Conservation (phyloP, 345 rosid genomes). For the Physaria fendleri region DNA sequence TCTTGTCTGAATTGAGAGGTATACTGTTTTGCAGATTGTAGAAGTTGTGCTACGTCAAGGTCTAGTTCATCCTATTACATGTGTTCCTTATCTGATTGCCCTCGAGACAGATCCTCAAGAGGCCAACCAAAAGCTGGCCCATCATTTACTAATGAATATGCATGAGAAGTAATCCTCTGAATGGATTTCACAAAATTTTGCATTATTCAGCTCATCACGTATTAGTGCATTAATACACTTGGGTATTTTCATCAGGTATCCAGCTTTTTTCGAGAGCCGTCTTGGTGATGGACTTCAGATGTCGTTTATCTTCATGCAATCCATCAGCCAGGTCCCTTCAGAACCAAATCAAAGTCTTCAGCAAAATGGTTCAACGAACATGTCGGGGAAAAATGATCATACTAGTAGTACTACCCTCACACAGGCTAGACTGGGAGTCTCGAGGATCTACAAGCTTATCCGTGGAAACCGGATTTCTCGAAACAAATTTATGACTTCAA, state of each 20-base stretch:
- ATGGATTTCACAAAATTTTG: conserved; percentile 1
- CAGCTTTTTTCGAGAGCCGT: conserved; percentile 95
- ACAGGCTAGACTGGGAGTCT: conserved; percentile 95
- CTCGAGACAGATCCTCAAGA: conserved; percentile 97
- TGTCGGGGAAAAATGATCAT: conserved; percentile 54
- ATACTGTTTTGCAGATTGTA: conserved; percentile 64
- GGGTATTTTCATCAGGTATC: conserved; percentile 62
- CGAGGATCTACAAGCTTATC: conserved; percentile 90
- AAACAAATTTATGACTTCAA: conserved; percentile 94
- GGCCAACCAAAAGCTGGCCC: conserved; percentile 89
- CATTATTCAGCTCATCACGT: neutral
- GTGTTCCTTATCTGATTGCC: conserved; percentile 97
- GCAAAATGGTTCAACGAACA: conserved; percentile 33
- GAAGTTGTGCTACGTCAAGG: conserved; percentile 97
- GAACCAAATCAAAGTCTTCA: conserved; percentile 46
- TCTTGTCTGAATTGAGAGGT: neutral
- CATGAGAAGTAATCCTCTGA: conserved; percentile 76
- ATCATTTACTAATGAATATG: conserved; percentile 98
- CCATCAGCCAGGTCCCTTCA: conserved; percentile 40
- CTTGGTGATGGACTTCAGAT: conserved; percentile 96
- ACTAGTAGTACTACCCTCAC: conserved; percentile 51
- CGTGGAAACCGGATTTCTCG: conserved; percentile 88
- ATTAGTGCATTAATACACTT: conserved; percentile 21
- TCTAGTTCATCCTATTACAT: conserved; percentile 98
- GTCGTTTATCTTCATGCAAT: conserved; percentile 79